Percentiles rank a stretch among this genome's conserved stretches.
Evolutionary conservation across 2,329 filamentous ascomycete species (phyloP).

Genomic region (Cladosporium sp.): DNA sequence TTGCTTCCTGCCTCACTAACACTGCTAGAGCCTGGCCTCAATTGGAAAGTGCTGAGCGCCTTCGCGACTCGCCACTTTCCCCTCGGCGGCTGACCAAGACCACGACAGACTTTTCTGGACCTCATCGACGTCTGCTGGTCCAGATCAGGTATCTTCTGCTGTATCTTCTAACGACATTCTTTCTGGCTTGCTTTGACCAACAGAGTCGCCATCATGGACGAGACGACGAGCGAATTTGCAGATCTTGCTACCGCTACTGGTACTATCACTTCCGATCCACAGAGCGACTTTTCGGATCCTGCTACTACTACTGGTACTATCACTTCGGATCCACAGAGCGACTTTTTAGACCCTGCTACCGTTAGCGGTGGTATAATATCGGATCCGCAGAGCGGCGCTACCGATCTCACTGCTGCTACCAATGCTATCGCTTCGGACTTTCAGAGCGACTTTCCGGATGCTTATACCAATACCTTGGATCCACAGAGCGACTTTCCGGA

Average conservation of each 20-base stretch:
- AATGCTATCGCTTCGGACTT: neutral
- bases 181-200: neutral
- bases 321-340: constrained; percentile 1
- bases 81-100: neutral
- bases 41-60: neutral
- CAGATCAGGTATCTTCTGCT: neutral
- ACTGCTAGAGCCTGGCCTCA: neutral
- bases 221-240: neutral
- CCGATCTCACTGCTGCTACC: neutral
- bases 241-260: neutral
- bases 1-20: neutral
- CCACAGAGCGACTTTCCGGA: neutral
- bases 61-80: neutral
- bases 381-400: constrained; percentile 1
- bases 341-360: neutral
- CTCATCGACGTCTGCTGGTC: no score
- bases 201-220: neutral
- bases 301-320: neutral
- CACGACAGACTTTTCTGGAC: no score
- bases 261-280: neutral
- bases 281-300: no score
- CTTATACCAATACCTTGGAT: no score
- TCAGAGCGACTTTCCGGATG: no score
- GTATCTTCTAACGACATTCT: constrained; percentile 9
- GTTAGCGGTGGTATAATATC: neutral